These are phyloP conservation scores for Eucalyptus virginea DNA, from an alignment of 345 rosid genomes.

Conservation along the genomic window DNA sequence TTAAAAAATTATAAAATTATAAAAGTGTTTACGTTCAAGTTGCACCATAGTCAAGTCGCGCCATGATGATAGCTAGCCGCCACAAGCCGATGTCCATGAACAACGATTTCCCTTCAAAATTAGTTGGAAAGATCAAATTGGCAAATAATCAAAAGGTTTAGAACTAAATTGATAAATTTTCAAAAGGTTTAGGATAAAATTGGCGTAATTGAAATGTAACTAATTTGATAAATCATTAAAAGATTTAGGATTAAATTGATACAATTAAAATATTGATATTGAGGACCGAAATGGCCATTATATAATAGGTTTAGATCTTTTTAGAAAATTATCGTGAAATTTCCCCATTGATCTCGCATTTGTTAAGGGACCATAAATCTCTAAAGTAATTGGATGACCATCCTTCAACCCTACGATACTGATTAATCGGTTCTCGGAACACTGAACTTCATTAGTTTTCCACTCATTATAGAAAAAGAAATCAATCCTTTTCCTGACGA, in stretches of 20 bases:
- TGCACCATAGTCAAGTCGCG: rapidly evolving
- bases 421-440: background rate
- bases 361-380: background rate
- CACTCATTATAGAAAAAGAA: background rate
- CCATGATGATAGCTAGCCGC: too few species aligned
- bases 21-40: too few species aligned
- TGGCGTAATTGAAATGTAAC: too few species aligned
- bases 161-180: rapidly evolving
- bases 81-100: too few species aligned
- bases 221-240: too few species aligned
- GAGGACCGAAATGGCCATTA: rapidly evolving
- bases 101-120: too few species aligned
- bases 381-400: background rate
- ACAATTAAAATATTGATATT: background rate
- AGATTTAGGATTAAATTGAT: background rate
- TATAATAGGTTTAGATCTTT: background rate
- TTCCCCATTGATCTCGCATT: background rate
- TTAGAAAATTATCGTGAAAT: background rate
- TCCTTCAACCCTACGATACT: background rate
- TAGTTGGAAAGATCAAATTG: background rate
- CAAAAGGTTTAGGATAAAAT: background rate
- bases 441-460: background rate
- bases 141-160: rapidly evolving
- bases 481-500: background rate
- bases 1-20: too few species aligned